Percentiles rank a stretch among this genome's conserved stretches.
Evolutionary conservation across 1,284 basidiomycete genomes (phyloP).

Genomic region (Veloboletus limbatus): DNA sequence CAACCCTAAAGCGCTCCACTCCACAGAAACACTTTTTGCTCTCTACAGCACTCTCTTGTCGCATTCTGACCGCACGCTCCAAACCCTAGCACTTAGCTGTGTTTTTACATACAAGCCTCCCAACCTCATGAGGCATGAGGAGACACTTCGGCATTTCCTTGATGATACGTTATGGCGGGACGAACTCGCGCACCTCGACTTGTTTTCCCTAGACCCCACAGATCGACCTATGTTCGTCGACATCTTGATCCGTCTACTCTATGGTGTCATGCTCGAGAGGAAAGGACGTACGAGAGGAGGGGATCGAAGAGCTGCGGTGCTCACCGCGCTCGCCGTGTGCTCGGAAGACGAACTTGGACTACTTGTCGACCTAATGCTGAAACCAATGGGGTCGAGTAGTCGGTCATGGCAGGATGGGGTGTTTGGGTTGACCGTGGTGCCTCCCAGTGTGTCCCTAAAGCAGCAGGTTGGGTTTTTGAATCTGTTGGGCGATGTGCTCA

Average conservation of each 20-base stretch:
- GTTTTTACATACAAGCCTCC: constrained; percentile 83
- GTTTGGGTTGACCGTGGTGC: constrained; percentile 34
- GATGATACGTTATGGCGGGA: constrained; percentile 91
- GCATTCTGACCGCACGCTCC: constrained; percentile 81
- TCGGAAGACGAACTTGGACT: constrained; percentile 72
- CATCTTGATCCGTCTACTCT: constrained; percentile 77
- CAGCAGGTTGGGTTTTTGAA: constrained; percentile 84
- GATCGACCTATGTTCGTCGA: constrained; percentile 75
- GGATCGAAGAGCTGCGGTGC: constrained; percentile 76
- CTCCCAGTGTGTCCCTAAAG: constrained; percentile 49
- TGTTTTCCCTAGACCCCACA: constrained; percentile 58
- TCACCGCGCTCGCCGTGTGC: constrained; percentile 72
- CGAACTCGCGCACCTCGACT: constrained; percentile 72
- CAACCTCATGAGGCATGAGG: constrained; percentile 63
- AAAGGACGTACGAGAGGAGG: constrained; percentile 69
- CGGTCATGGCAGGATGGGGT: constrained; percentile 22
- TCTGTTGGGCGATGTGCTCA: constrained; percentile 81
- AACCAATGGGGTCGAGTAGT: constrained; percentile 54
- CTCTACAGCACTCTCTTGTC: constrained; percentile 80
- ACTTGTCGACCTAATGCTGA: constrained; percentile 90
- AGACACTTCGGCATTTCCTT: constrained; percentile 69
- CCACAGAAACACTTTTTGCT: constrained; percentile 62
- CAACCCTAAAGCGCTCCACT: constrained; percentile 86
- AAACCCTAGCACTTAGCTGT: constrained; percentile 77
- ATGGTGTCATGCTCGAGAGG: constrained; percentile 86